A percentile compares a stretch with the other conserved stretches of the same genome.
Conservation (phyloP, 1,139 yeast genomes). For the Saccharomyces hybrid region DNA sequence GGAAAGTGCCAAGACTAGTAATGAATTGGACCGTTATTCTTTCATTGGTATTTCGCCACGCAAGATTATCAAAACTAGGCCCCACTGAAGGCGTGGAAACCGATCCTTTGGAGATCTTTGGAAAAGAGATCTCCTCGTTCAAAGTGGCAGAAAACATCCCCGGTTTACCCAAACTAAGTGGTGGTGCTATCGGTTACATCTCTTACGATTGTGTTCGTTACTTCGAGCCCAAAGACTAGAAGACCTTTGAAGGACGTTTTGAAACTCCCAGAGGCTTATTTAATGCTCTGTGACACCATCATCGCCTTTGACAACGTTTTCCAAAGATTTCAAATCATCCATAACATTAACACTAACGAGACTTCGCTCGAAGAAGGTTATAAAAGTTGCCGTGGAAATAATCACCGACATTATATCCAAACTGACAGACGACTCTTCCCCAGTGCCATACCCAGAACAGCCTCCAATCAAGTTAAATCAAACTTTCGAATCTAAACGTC, state of each 20-base stretch:
- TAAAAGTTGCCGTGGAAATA: slow-evolving; percentile 44
- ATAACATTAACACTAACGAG: slow-evolving; percentile 50
- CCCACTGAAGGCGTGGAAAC: slow-evolving; percentile 48
- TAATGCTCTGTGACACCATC: slow-evolving; percentile 85
- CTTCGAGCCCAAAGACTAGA: slow-evolving; percentile 84
- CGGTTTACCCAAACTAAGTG: slow-evolving; percentile 76
- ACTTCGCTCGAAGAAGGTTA: slow-evolving; percentile 45
- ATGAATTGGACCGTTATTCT: slow-evolving; percentile 80
- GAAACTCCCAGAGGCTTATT: slow-evolving; percentile 79
- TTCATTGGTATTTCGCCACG: slow-evolving; percentile 83
- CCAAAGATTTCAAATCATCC: slow-evolving; percentile 84
- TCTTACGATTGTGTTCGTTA: slow-evolving; percentile 94
- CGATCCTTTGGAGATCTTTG: slow-evolving; percentile 74
- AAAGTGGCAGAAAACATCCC: slow-evolving; percentile 64
- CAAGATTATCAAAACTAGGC: slow-evolving; percentile 76
- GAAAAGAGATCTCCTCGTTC: slow-evolving; percentile 56
- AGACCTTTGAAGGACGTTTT: slow-evolving; percentile 68
- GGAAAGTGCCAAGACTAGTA: slow-evolving; percentile 86
- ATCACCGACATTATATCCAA: slow-evolving; percentile 51
- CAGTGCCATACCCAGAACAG: slow-evolving; percentile 55
- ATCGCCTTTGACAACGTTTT: slow-evolving; percentile 91
- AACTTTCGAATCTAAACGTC: slow-evolving; percentile 71
- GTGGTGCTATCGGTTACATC: slow-evolving; percentile 94
- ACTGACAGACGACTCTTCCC: slow-evolving; percentile 33
- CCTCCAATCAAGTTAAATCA: slow-evolving; percentile 58